Conservation (phyloP, 2,329 filamentous ascomycete genomes). For the Cercospora sesami region DNA sequence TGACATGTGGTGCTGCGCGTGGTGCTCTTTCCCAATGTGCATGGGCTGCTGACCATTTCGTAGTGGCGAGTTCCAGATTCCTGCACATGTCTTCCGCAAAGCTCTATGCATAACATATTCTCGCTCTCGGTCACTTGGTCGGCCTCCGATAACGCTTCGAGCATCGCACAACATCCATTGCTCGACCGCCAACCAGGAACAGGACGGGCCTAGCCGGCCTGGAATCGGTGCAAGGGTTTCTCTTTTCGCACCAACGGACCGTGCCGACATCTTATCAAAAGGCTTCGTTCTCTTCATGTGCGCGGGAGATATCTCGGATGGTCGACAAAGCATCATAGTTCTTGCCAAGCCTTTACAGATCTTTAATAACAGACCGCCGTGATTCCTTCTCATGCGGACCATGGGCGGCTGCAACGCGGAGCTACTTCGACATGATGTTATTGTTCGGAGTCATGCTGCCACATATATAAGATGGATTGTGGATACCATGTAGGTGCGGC, state of each 20-base stretch:
- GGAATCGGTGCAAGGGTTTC: neutral
- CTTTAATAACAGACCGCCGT: slow-evolving; percentile 5
- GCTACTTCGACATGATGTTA: slow-evolving; percentile 3
- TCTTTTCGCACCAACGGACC: slow-evolving; percentile 4
- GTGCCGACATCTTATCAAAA: slow-evolving; percentile 19
- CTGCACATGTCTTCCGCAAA: neutral
- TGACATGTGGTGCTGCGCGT: neutral
- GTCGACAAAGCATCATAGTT: neutral
- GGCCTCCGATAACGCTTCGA: slow-evolving; percentile 1
- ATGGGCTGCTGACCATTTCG: neutral
- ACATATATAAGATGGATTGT: slow-evolving; percentile 10
- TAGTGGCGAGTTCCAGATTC: neutral
- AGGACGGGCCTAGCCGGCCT: neutral
- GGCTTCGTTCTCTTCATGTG: slow-evolving; percentile 9
- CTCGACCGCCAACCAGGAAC: neutral
- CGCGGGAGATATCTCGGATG: slow-evolving; percentile 15
- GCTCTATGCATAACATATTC: neutral
- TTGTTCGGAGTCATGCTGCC: neutral
- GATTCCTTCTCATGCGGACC: slow-evolving; percentile 11
- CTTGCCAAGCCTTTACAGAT: slow-evolving; percentile 14
- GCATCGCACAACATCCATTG: neutral
- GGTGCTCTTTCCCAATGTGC: neutral
- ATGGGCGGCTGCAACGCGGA: slow-evolving; percentile 21
- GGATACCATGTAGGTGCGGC: slow-evolving; percentile 4
- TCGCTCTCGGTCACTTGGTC: neutral